Conservation (phyloP, 2,329 filamentous ascomycete species). For the Ophiostoma sp. region DNA sequence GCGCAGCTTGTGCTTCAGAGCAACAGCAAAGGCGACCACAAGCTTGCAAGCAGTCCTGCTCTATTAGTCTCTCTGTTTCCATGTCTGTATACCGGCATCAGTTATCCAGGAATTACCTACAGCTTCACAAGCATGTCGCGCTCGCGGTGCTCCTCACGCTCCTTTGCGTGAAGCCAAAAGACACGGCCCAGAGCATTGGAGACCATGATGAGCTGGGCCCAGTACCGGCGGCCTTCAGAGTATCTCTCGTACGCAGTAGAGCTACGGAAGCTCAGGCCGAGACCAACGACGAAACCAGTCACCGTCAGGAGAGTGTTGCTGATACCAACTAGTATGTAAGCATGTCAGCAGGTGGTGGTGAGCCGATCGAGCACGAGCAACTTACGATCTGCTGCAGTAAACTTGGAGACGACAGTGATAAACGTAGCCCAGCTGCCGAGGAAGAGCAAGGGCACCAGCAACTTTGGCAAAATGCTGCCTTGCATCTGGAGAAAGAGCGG, state of each 20-base stretch:
- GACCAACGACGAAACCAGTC: constrained; percentile 74
- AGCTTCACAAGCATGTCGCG: constrained; percentile 62
- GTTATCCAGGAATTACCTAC: neutral
- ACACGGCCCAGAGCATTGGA: constrained; percentile 64
- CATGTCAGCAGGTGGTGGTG: neutral
- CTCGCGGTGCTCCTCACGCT: constrained; percentile 52
- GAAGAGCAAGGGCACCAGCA: constrained; percentile 63
- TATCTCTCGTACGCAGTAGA: constrained; percentile 69
- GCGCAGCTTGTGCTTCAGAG: neutral
- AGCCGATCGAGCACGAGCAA: neutral
- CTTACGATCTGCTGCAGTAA: neutral
- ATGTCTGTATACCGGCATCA: no score
- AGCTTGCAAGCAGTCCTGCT: constrained; percentile 35
- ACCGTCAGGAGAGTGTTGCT: constrained; percentile 67
- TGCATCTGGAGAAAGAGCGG: constrained; percentile 71
- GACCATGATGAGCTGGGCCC: constrained; percentile 55
- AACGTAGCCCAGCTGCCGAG: constrained; percentile 62
- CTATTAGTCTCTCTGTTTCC: no score
- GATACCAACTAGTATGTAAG: constrained; percentile 42
- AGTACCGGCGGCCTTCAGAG: constrained; percentile 50
- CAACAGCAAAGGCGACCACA: neutral
- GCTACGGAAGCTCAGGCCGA: constrained; percentile 70
- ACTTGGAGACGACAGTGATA: constrained; percentile 45
- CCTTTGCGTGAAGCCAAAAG: constrained; percentile 72
- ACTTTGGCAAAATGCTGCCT: constrained; percentile 64